A percentile compares a stretch with the other conserved stretches of the same genome.
Conservation (phyloP, 202 grass and related monocot species). For the Bolboschoenoplectus hybrid region DNA sequence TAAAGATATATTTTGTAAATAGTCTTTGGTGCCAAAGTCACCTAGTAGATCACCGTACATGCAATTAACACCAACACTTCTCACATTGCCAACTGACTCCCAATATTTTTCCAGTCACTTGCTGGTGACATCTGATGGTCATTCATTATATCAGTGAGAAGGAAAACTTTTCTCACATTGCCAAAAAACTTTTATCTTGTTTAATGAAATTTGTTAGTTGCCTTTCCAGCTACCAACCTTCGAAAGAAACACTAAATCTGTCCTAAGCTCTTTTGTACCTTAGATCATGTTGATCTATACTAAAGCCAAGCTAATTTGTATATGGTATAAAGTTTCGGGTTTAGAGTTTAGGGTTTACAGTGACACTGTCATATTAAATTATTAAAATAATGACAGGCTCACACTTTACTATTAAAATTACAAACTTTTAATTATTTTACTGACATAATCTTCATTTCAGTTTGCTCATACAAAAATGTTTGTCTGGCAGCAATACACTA, state of each 20-base stretch:
- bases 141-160: neutral
- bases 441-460: neutral
- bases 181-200: neutral
- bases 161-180: neutral
- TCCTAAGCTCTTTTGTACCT: neutral
- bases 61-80: neutral
- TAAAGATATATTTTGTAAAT: constrained; percentile 4
- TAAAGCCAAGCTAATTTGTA: neutral
- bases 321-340: too few relatives aligned
- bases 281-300: neutral
- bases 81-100: constrained; percentile 8
- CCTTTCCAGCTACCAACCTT: neutral
- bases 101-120: neutral
- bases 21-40: neutral
- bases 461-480: neutral
- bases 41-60: neutral
- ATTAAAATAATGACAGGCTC: neutral
- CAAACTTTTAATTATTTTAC: neutral
- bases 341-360: too few relatives aligned
- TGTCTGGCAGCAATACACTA: neutral
- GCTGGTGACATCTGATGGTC: neutral
- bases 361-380: too few relatives aligned
- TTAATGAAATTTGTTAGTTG: neutral
- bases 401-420: neutral
- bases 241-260: neutral